Percentiles rank a stretch among this genome's conserved stretches.
Evolutionary conservation across 2,329 filamentous ascomycete genomes (phyloP).

Genomic region (Apiospora phragmitis): DNA sequence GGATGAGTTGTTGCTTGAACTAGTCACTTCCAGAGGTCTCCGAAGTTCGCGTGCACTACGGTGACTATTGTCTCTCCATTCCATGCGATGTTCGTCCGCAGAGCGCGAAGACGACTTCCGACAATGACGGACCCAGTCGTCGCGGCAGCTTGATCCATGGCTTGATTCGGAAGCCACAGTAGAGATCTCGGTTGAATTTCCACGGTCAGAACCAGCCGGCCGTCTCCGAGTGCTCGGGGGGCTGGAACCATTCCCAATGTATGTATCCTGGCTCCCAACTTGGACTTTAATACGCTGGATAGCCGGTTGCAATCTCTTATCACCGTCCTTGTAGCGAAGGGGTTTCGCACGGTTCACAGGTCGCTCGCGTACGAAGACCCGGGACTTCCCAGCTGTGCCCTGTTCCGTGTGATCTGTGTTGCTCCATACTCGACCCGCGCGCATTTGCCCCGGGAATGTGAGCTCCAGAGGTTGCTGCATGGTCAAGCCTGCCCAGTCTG

Average conservation of each 20-base stretch:
- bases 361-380: not conserved
- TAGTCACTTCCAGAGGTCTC: not conserved
- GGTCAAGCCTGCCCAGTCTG: constrained; percentile 36
- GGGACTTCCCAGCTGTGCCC: constrained; percentile 13
- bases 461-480: constrained; percentile 35
- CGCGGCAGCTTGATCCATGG: not conserved
- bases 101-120: not conserved
- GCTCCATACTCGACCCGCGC: constrained; percentile 25
- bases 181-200: not conserved
- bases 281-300: constrained; percentile 28
- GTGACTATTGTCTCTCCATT: not conserved
- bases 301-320: not conserved
- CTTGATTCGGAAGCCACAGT: not conserved
- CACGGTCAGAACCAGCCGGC: not conserved
- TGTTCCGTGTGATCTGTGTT: constrained; percentile 14
- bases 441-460: constrained; percentile 26
- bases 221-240: not conserved
- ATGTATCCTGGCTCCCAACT: constrained; percentile 36
- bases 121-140: not conserved
- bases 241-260: not conserved
- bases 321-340: not conserved
- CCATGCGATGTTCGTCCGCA: not conserved
- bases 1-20: not conserved
- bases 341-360: not conserved
- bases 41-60: not conserved